Evolutionary conservation across 257 asterid species (phyloP).

Genomic region (Nicotiana knightiana): DNA sequence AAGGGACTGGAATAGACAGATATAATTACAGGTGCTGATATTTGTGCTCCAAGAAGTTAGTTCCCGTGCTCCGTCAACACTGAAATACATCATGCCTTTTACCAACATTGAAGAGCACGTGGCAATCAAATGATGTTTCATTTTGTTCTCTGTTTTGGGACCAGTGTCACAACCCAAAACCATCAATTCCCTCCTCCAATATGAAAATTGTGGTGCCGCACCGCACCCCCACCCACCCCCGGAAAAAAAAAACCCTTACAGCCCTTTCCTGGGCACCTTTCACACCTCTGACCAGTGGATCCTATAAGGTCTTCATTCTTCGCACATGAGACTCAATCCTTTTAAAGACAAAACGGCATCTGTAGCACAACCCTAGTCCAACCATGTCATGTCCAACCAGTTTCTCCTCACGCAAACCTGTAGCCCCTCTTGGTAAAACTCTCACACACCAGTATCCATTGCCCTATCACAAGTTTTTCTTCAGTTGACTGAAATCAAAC

Average conservation of each 20-base stretch:
- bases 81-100: not conserved
- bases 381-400: not conserved
- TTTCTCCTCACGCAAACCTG: not conserved
- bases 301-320: not conserved
- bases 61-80: not conserved
- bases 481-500: not conserved
- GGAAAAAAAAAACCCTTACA: not conserved
- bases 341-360: not conserved
- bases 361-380: not conserved
- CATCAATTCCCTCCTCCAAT: not conserved
- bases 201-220: not conserved
- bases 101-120: not conserved
- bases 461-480: not conserved
- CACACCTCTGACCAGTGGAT: not conserved
- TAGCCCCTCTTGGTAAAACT: not conserved
- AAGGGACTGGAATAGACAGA: not conserved
- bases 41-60: not conserved
- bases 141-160: not conserved
- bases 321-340: not conserved
- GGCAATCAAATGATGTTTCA: not conserved
- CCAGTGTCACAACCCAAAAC: not conserved
- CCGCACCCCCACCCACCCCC: slow-evolving; percentile 25
- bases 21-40: not conserved
- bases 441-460: not conserved
- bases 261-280: not conserved